Evolutionary conservation across 2,329 filamentous ascomycete genomes (phyloP).

Genomic region (Fusarium robinianum): DNA sequence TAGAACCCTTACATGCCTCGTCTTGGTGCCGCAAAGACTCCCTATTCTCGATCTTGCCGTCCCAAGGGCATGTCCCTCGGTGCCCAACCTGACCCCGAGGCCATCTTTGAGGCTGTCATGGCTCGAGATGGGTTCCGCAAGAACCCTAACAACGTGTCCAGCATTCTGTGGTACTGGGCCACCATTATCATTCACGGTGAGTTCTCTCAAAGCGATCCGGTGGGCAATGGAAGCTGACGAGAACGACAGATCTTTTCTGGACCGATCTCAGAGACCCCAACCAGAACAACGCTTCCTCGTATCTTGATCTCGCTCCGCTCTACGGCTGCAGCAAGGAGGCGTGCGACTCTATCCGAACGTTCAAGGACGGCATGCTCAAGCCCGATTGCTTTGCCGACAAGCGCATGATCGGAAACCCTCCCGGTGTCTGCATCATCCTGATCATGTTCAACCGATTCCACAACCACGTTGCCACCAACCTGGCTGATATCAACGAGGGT

Average conservation of each 20-base stretch:
- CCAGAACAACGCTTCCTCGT: constrained; percentile 70
- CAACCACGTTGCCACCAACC: constrained; percentile 79
- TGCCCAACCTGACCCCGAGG: constrained; percentile 67
- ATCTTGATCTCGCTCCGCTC: constrained; percentile 71
- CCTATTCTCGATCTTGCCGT: constrained; percentile 68
- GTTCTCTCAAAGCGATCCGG: not conserved
- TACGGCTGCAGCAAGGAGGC: constrained; percentile 71
- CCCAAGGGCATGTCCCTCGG: constrained; percentile 63
- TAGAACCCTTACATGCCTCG: constrained; percentile 67
- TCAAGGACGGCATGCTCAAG: constrained; percentile 73
- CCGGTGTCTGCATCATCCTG: constrained; percentile 71
- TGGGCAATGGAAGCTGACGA: not conserved
- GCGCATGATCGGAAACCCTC: constrained; percentile 70
- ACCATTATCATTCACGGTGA: constrained; percentile 73
- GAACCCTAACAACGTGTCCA: constrained; percentile 74
- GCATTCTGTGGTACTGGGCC: constrained; percentile 73
- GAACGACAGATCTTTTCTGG: constrained; percentile 67
- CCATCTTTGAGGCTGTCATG: constrained; percentile 68
- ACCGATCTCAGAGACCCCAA: constrained; percentile 65
- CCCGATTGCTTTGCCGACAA: constrained; percentile 73
- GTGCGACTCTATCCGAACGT: constrained; percentile 69
- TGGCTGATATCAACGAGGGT: constrained; percentile 85
- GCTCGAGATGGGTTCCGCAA: constrained; percentile 53
- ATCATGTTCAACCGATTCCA: constrained; percentile 87
- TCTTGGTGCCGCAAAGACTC: constrained; percentile 68